Percentiles rank a stretch among this genome's conserved stretches.
These are phyloP conservation scores for Bretziella fagacearum DNA, from an alignment of 2,329 filamentous ascomycete species.

Conservation along the genomic window DNA sequence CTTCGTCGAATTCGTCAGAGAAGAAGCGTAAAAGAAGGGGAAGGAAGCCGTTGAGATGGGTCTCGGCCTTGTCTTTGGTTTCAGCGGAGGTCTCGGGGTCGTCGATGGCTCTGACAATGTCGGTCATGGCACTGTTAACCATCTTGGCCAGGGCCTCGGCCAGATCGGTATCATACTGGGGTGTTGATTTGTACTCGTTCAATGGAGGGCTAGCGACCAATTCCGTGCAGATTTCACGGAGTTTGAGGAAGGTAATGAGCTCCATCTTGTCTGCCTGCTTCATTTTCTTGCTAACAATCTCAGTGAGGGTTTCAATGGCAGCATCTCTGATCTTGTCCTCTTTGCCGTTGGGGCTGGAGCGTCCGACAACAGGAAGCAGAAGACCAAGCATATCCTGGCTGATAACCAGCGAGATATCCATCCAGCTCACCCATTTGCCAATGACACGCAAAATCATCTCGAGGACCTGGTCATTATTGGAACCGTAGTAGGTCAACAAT, in stretches of 20 bases:
- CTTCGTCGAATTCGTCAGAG: slow-evolving; percentile 93
- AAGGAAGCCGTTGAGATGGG: slow-evolving; percentile 66
- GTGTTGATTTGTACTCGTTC: slow-evolving; percentile 59
- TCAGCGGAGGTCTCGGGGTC: slow-evolving; percentile 42
- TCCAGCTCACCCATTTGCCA: slow-evolving; percentile 97
- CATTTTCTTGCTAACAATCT: slow-evolving; percentile 98
- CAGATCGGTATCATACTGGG: slow-evolving; percentile 85
- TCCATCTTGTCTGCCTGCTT: slow-evolving; percentile 81
- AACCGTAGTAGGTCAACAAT: slow-evolving; percentile 61
- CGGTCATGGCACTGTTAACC: slow-evolving; percentile 74
- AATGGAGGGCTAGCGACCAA: slow-evolving; percentile 71
- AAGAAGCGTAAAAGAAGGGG: slow-evolving; percentile 86
- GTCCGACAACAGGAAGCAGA: slow-evolving; percentile 75
- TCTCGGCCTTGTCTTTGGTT: slow-evolving; percentile 58
- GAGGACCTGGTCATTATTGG: slow-evolving; percentile 52
- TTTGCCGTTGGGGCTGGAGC: slow-evolving; percentile 33
- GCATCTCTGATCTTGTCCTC: slow-evolving; percentile 74
- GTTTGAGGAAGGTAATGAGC: slow-evolving; percentile 78
- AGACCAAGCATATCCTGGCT: slow-evolving; percentile 74
- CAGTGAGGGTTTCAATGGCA: slow-evolving; percentile 85
- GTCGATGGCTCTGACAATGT: slow-evolving; percentile 76
- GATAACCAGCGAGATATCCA: slow-evolving; percentile 85
- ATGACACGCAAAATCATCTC: slow-evolving; percentile 85
- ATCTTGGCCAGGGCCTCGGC: slow-evolving; percentile 91
- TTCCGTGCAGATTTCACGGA: slow-evolving; percentile 70